Percentiles rank a stretch among this genome's conserved stretches.
These are phyloP conservation scores for Aleurites moluccanus DNA, from an alignment of 441 rosid genomes.

Conservation along the genomic window DNA sequence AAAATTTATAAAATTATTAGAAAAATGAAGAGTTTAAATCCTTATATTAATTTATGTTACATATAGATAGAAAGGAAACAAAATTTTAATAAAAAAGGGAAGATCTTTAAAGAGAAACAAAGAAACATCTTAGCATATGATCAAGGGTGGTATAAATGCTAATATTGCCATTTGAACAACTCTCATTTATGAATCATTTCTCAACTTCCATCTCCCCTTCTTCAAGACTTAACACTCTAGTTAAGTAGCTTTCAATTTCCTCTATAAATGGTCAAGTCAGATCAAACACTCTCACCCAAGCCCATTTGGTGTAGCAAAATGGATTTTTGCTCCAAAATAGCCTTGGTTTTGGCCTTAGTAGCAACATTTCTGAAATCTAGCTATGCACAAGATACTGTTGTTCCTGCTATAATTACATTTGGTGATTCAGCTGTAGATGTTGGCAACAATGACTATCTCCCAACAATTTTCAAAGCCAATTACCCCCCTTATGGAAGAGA, in stretches of 20 bases:
- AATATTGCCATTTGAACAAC: constrained; percentile 29
- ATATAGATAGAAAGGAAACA: background rate
- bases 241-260: constrained; percentile 5
- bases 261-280: constrained; percentile 19
- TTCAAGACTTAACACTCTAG: constrained; percentile 5
- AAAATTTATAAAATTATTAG: no score
- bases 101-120: background rate
- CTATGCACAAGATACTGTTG: constrained; percentile 57
- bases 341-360: constrained; percentile 30
- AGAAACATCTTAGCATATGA: background rate
- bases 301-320: constrained; percentile 18
- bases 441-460: constrained; percentile 85
- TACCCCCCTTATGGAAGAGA: constrained; percentile 95
- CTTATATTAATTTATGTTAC: background rate
- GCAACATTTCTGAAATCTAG: background rate
- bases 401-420: constrained; percentile 71
- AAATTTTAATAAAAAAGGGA: background rate
- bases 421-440: constrained; percentile 91
- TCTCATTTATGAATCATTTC: constrained; percentile 34
- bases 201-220: constrained; percentile 48
- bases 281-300: constrained; percentile 11
- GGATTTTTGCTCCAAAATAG: constrained; percentile 1
- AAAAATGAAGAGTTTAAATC: no score
- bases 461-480: constrained; percentile 72
- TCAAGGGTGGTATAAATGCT: constrained; percentile 27